These are phyloP conservation scores for Fonsecaea pugnacius DNA, from an alignment of 2,329 filamentous ascomycete genomes.

Conservation along the genomic window DNA sequence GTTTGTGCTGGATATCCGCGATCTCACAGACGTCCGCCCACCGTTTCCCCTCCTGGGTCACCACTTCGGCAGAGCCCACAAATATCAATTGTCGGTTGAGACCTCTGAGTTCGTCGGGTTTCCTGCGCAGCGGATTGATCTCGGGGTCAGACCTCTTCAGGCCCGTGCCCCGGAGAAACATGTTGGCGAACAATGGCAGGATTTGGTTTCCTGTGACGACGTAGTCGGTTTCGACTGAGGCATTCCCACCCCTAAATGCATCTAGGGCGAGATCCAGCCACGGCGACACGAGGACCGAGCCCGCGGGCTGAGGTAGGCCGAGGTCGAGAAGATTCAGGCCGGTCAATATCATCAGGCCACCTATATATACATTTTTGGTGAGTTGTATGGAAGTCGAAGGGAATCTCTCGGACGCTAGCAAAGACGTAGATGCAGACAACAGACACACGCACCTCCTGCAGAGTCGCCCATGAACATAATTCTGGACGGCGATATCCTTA, in stretches of 20 bases:
- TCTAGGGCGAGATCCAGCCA: slow-evolving; percentile 82
- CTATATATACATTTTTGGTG: neutral
- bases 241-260: slow-evolving; percentile 17
- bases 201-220: slow-evolving; percentile 10
- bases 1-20: slow-evolving; percentile 4
- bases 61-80: slow-evolving; percentile 15
- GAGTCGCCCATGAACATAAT: slow-evolving; percentile 91
- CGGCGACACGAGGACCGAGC: slow-evolving; percentile 85
- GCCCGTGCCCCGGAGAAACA: slow-evolving; percentile 7
- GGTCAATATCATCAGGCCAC: slow-evolving; percentile 73
- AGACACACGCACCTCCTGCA: slow-evolving; percentile 66
- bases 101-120: slow-evolving; percentile 1
- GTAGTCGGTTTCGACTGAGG: slow-evolving; percentile 21
- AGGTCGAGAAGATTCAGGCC: neutral
- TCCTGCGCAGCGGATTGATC: slow-evolving; percentile 14
- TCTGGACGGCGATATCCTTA: slow-evolving; percentile 65
- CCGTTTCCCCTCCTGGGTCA: slow-evolving; percentile 3
- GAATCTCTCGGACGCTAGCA: too few relatives aligned
- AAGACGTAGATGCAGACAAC: slow-evolving; percentile 25
- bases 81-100: slow-evolving; percentile 15
- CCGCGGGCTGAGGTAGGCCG: slow-evolving; percentile 72
- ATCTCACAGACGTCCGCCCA: slow-evolving; percentile 1
- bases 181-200: neutral
- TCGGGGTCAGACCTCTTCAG: neutral
- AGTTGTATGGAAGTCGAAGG: too few relatives aligned